Evolutionary conservation across 306 rosid genomes (phyloP).

Genomic region (Rosa persica): DNA sequence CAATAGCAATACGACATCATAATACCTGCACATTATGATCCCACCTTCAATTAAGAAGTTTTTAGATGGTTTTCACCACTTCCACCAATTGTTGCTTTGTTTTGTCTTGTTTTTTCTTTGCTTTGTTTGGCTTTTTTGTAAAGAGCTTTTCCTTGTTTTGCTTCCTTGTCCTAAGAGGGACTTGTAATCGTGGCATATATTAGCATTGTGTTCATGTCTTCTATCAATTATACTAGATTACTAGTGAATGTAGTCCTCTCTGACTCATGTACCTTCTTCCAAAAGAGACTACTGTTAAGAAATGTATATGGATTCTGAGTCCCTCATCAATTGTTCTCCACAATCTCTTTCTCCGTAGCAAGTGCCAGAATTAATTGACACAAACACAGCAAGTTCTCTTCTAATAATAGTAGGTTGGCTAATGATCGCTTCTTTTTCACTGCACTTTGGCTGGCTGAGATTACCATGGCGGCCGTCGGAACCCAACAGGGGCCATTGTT

Average conservation of each 20-base stretch:
- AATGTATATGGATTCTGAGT: background rate
- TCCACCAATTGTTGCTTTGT: background rate
- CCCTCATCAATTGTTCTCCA: background rate
- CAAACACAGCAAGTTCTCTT: background rate
- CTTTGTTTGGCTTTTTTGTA: constrained; percentile 37
- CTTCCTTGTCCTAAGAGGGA: constrained; percentile 11
- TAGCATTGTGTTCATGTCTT: background rate
- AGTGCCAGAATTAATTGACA: constrained; percentile 14
- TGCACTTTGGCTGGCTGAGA: constrained; percentile 3
- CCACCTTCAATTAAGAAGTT: constrained; percentile 17
- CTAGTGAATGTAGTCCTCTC: background rate
- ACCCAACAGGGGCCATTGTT: background rate
- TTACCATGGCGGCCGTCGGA: background rate
- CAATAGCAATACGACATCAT: constrained; percentile 31
- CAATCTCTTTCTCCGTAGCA: background rate
- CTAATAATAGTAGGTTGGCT: background rate
- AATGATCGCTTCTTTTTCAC: background rate
- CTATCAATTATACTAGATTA: background rate
- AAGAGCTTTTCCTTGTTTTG: constrained; percentile 29
- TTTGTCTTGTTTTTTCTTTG: constrained; percentile 19
- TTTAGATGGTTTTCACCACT: constrained; percentile 4
- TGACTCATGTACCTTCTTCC: background rate
- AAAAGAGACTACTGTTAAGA: background rate
- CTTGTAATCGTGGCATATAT: background rate
- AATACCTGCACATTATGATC: background rate